Percentiles rank a stretch among this genome's conserved stretches.
Conservation (phyloP, 345 rosid species). For the Salix dunnii region DNA sequence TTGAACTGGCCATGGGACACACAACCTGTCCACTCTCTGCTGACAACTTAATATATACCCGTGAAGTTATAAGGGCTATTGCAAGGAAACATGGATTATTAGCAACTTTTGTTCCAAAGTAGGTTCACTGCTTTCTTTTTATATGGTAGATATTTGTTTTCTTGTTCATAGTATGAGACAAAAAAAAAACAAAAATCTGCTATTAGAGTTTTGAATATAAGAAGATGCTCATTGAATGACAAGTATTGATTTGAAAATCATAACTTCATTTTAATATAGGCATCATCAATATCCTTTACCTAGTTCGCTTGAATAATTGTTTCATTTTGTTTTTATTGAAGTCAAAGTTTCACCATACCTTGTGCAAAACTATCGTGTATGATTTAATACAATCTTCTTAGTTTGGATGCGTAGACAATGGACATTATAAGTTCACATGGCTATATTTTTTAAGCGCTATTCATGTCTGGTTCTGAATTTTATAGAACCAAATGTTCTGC, state of each 20-base stretch:
- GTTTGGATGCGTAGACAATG: neutral
- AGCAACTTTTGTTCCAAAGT: constrained; percentile 94
- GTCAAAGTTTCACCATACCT: neutral
- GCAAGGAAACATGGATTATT: constrained; percentile 79
- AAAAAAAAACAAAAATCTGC: neutral
- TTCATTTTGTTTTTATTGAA: neutral
- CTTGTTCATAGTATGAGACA: neutral
- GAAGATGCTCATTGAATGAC: neutral
- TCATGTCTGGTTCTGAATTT: neutral
- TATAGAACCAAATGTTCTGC: neutral
- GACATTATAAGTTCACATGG: neutral
- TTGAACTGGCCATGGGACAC: constrained; percentile 74
- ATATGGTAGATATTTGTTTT: neutral
- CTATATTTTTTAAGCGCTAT: neutral
- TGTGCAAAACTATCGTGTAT: neutral
- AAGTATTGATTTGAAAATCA: neutral
- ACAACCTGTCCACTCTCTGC: constrained; percentile 55
- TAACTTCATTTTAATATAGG: neutral
- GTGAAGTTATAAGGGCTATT: constrained; percentile 74
- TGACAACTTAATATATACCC: constrained; percentile 71
- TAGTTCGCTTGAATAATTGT: neutral
- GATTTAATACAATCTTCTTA: neutral
- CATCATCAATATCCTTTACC: neutral
- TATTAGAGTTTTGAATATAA: neutral
- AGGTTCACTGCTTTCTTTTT: constrained; percentile 28